Conservation (phyloP, 768 basidiomycete species). For the Collybiopsis luxurians region DNA sequence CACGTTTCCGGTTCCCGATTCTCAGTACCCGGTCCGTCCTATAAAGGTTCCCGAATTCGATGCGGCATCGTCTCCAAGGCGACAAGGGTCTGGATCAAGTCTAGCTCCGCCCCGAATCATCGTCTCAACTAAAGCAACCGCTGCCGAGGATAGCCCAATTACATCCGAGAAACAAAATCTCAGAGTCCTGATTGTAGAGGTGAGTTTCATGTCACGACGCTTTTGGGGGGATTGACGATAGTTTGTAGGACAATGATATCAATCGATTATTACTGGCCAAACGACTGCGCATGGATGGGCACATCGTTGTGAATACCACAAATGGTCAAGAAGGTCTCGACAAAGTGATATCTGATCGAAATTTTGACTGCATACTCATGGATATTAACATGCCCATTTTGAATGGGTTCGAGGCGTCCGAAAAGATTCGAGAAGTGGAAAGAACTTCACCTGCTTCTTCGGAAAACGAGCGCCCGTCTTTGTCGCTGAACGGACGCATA, state of each 20-base stretch:
- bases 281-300: constrained; percentile 62
- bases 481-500: constrained; percentile 57
- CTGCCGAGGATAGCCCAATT: not conserved
- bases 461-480: constrained; percentile 34
- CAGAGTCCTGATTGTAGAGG: constrained; percentile 69
- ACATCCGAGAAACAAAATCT: constrained; percentile 20
- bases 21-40: constrained; percentile 29
- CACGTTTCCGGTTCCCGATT: constrained; percentile 22
- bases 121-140: not conserved
- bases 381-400: constrained; percentile 86
- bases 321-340: constrained; percentile 80
- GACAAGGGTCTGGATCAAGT: not conserved
- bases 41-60: constrained; percentile 31
- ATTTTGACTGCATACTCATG: constrained; percentile 78
- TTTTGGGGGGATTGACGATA: not conserved
- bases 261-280: constrained; percentile 72
- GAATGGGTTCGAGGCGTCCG: constrained; percentile 68
- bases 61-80: constrained; percentile 11
- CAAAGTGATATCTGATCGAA: constrained; percentile 49
- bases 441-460: constrained; percentile 14
- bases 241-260: constrained; percentile 63
- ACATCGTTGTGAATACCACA: constrained; percentile 59
- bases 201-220: constrained; percentile 22
- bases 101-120: not conserved
- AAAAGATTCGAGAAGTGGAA: constrained; percentile 64